phyloP scores from a whole-genome alignment of 2,329 filamentous ascomycete genomes.

The Parastagonospora nodorum region DNA sequence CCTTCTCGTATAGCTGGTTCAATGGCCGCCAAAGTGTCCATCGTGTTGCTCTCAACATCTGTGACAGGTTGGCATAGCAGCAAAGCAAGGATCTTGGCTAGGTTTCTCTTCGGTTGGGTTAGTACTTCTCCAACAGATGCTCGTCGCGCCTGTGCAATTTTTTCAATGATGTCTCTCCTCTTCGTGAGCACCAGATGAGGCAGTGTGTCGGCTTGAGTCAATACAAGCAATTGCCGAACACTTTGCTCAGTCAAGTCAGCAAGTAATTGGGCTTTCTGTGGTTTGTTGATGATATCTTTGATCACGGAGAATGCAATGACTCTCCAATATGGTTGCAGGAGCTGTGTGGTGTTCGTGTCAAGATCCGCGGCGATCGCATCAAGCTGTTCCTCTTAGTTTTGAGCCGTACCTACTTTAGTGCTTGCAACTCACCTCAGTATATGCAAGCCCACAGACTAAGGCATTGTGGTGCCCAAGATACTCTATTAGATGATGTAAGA shows the following conservation, averaged over 20 bases:
- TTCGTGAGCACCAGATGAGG: conserved; percentile 84
- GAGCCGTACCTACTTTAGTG: neutral
- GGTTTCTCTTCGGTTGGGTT: conserved; percentile 60
- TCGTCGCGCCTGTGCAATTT: conserved; percentile 73
- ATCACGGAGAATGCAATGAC: conserved; percentile 81
- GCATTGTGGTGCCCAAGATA: conserved; percentile 84
- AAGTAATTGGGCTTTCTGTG: conserved; percentile 80
- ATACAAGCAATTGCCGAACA: conserved; percentile 72
- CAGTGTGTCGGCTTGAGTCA: conserved; percentile 80
- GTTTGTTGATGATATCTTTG: conserved; percentile 77
- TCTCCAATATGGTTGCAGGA: conserved; percentile 89
- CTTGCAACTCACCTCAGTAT: conserved; percentile 67
- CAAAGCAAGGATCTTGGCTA: conserved; percentile 63
- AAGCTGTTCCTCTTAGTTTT: conserved; percentile 53
- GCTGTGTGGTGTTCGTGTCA: conserved; percentile 64
- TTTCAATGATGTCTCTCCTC: conserved; percentile 76
- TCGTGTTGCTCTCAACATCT: conserved; percentile 70
- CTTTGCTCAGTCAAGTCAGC: conserved; percentile 80
- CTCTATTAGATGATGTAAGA: conserved; percentile 80
- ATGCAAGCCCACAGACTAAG: conserved; percentile 79
- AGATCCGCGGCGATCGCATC: conserved; percentile 72
- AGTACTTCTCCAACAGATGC: conserved; percentile 64
- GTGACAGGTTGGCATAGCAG: conserved; percentile 65
- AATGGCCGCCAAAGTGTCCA: conserved; percentile 70
- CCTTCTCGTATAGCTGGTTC: conserved; percentile 70